phyloP scores from a whole-genome alignment of 768 basidiomycete genomes.

The Boletus speciosus region DNA sequence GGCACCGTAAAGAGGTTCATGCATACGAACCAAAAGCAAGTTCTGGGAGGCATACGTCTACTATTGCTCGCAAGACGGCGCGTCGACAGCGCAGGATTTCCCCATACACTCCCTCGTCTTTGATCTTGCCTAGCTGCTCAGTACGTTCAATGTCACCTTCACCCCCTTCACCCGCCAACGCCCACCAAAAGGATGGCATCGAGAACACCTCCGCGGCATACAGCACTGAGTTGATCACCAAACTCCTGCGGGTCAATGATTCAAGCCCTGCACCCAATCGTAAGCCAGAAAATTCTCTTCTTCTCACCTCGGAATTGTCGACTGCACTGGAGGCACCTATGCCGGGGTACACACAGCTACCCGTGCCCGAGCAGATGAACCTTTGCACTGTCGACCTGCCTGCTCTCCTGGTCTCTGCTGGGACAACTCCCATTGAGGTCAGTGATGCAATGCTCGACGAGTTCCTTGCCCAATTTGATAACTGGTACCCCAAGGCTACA shows the following conservation, averaged over 20 bases:
- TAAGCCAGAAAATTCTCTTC: too few relatives aligned
- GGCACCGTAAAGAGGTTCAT: conserved; percentile 19
- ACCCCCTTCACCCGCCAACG: not conserved
- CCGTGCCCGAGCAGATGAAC: not conserved
- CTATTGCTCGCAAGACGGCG: not conserved
- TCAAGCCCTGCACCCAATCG: not conserved
- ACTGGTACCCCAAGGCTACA: not conserved
- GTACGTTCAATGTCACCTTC: not conserved
- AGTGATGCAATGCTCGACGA: not conserved
- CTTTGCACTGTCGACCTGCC: not conserved
- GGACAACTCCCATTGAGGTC: not conserved
- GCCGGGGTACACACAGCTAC: not conserved
- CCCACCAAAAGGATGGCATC: too few relatives aligned
- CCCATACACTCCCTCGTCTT: conserved; percentile 3
- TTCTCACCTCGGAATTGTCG: not conserved
- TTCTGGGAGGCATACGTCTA: not conserved
- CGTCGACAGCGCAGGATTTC: not conserved
- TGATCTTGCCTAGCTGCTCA: not conserved
- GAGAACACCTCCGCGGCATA: not conserved
- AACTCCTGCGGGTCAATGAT: not conserved
- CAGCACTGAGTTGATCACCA: not conserved
- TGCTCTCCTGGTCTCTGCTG: not conserved
- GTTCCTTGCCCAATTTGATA: not conserved
- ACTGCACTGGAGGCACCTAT: too few relatives aligned
- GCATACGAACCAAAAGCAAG: conserved; percentile 13